phyloP scores from a whole-genome alignment of 2,329 filamentous ascomycete genomes.

The Talaromyces rugulosus region DNA sequence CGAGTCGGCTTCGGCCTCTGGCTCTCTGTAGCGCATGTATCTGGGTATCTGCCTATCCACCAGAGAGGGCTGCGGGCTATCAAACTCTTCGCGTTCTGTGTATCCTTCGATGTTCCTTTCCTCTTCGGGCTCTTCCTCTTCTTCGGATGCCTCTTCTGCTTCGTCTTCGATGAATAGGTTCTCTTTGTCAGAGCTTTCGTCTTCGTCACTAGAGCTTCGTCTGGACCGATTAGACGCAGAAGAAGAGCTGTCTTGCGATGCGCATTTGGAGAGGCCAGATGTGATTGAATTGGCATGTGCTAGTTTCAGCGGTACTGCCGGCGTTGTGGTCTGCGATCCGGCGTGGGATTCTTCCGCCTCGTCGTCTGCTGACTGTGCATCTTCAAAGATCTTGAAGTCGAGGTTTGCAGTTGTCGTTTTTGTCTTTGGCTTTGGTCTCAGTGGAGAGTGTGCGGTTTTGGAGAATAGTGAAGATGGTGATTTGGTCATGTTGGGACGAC shows the following conservation, averaged over 20 bases:
- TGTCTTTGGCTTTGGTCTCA: slow-evolving; percentile 4
- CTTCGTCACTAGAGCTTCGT: slow-evolving; percentile 17
- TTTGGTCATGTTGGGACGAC: slow-evolving; percentile 2
- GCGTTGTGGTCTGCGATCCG: not conserved
- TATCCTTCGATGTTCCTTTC: not conserved
- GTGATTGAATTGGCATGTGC: slow-evolving; percentile 13
- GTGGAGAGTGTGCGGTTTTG: slow-evolving; percentile 4
- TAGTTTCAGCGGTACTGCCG: slow-evolving; percentile 5
- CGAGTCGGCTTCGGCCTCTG: slow-evolving; percentile 14
- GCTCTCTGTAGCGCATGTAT: slow-evolving; percentile 10
- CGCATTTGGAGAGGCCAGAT: slow-evolving; percentile 8
- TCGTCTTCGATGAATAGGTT: slow-evolving; percentile 14
- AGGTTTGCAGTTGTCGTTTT: not conserved
- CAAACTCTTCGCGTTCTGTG: not conserved
- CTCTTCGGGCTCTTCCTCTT: slow-evolving; percentile 13
- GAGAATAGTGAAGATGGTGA: slow-evolving; percentile 1
- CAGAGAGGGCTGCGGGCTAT: slow-evolving; percentile 7
- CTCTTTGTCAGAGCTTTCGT: slow-evolving; percentile 15
- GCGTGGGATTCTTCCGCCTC: slow-evolving; percentile 1
- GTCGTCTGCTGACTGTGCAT: slow-evolving; percentile 8
- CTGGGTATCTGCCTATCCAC: slow-evolving; percentile 2
- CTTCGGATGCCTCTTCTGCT: slow-evolving; percentile 13
- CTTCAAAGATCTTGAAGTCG: slow-evolving; percentile 14
- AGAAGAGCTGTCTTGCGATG: slow-evolving; percentile 9
- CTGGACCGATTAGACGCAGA: slow-evolving; percentile 18